Evolutionary conservation across 164 flowering plant genomes (phyloP).

Genomic region (Echeveria elegans): DNA sequence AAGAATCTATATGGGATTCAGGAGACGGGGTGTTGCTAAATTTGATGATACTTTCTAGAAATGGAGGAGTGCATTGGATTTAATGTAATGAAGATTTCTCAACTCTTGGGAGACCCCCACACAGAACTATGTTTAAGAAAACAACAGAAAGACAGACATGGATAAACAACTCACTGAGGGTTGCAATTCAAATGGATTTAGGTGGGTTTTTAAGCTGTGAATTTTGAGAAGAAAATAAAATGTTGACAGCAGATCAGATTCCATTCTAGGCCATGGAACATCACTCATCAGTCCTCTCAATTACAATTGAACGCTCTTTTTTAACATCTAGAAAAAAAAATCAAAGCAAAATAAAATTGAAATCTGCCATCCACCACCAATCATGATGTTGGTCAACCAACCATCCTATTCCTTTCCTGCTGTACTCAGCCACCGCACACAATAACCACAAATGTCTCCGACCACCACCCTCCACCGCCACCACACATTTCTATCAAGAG

Average conservation of each 20-base stretch:
- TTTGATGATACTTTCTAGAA: background rate
- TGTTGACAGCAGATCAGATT: background rate
- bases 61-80: background rate
- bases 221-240: background rate
- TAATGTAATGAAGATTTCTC: background rate
- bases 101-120: background rate
- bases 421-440: constrained; percentile 2
- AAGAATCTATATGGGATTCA: background rate
- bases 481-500: background rate
- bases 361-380: background rate
- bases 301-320: constrained; percentile 1
- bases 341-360: background rate
- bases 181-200: background rate
- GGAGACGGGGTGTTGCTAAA: background rate
- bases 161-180: background rate
- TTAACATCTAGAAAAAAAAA: background rate
- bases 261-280: background rate
- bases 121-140: background rate
- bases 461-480: background rate
- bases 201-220: background rate
- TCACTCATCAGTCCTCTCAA: background rate
- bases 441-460: background rate
- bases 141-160: background rate
- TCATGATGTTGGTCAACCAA: background rate
- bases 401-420: background rate